Conservation (phyloP, 768 basidiomycete genomes). For the Dentipellis fragilis region DNA sequence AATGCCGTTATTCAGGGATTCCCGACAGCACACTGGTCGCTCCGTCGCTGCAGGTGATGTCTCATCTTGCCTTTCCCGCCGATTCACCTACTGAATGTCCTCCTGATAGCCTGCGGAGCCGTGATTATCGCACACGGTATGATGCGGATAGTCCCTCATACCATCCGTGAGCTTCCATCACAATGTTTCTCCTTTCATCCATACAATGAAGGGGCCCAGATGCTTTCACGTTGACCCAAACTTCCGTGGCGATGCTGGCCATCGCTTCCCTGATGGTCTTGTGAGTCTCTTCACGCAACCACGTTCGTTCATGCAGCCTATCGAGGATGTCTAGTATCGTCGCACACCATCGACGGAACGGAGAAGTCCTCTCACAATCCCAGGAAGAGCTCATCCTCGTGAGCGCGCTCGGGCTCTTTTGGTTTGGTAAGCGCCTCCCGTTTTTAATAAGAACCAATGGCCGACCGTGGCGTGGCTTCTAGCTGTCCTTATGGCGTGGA, state of each 20-base stretch:
- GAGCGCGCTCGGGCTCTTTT: conserved; percentile 61
- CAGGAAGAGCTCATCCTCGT: conserved; percentile 73
- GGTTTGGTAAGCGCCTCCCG: conserved; percentile 48
- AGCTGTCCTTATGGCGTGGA: conserved; percentile 35
- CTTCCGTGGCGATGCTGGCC: conserved; percentile 60
- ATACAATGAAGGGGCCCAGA: conserved; percentile 11
- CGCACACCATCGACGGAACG: conserved; percentile 55
- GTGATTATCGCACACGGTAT: background rate
- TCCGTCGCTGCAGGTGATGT: background rate
- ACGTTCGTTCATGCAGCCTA: background rate
- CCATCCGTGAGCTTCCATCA: background rate
- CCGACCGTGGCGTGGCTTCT: conserved; percentile 19
- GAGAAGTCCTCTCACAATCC: conserved; percentile 50
- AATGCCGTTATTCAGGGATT: background rate
- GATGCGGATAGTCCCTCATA: conserved; percentile 3
- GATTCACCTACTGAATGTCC: background rate
- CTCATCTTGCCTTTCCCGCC: background rate
- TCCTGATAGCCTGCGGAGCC: background rate
- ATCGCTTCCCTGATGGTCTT: conserved; percentile 55
- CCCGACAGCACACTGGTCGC: background rate
- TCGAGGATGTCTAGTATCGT: conserved; percentile 36
- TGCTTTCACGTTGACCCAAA: conserved; percentile 37
- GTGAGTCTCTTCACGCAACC: conserved; percentile 30
- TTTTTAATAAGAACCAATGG: background rate
- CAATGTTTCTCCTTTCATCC: background rate